These are phyloP conservation scores for Aristolochia fimbriata DNA, from an alignment of 164 flowering plant species.

Conservation along the genomic window DNA sequence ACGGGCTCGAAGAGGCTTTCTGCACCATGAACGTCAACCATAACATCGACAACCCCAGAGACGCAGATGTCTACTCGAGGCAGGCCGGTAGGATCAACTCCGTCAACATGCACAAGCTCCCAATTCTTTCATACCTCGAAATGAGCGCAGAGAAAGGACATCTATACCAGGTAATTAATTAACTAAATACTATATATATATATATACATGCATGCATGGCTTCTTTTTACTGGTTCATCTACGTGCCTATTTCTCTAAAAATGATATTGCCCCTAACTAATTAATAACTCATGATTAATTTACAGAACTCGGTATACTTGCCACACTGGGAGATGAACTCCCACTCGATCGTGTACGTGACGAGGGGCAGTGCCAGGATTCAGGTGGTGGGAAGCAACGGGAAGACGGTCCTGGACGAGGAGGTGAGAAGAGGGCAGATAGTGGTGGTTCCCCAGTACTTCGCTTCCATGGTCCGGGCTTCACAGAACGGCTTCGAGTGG, in stretches of 20 bases:
- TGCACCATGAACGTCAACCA: conserved; percentile 27
- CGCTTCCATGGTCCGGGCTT: conserved; percentile 15
- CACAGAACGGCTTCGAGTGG: conserved; percentile 24
- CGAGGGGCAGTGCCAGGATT: conserved; percentile 25
- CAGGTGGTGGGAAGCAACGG: conserved; percentile 26
- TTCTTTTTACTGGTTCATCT: too few relatives aligned
- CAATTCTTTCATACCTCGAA: conserved; percentile 24
- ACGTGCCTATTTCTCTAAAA: too few relatives aligned
- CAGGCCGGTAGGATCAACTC: conserved; percentile 25
- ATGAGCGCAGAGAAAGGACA: conserved; percentile 37
- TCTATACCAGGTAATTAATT: conserved; percentile 30
- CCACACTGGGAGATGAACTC: conserved; percentile 28
- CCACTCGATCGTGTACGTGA: conserved; percentile 26
- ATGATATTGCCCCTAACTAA: too few relatives aligned
- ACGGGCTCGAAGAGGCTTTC: conserved; percentile 30
- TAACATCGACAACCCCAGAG: conserved; percentile 13
- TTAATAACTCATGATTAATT: too few relatives aligned
- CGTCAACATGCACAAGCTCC: conserved; percentile 26
- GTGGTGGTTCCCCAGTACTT: conserved; percentile 35
- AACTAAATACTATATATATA: too few relatives aligned
- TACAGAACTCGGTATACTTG: conserved; percentile 28
- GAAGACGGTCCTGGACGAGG: conserved; percentile 19
- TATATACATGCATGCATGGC: too few relatives aligned
- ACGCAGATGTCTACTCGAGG: conserved; percentile 18
- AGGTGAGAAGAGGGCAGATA: conserved; percentile 22